Evolutionary conservation across 2,329 filamentous ascomycete species (phyloP), one percentile per base, ranked within the genome.

Genomic region (Gaeumannomyces tritici): DNA sequence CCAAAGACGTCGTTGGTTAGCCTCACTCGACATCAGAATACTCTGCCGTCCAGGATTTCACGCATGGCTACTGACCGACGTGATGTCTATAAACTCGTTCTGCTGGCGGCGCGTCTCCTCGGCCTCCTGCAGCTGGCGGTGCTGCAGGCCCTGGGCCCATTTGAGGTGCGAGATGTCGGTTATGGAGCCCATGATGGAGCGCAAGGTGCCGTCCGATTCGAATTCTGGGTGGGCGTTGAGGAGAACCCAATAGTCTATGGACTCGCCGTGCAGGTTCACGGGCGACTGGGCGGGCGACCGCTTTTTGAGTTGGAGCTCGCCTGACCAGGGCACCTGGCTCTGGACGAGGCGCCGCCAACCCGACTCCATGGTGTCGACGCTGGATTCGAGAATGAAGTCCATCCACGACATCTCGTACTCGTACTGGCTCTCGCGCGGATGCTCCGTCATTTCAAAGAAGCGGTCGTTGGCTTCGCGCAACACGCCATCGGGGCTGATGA

Each of bases 31-130:
- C 2, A 8, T 35, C 12, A n/a, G n/a, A n/a, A n/a, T 15, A 15
- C 12, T 35, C 33, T 18, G 9, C 33, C 13, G 13, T 35, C 33
- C 1, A 18, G 33, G 4, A 35, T 4, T 9, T 9, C 12, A 4
- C 7, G 4, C 29, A 11, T 33, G 31, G 7, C 1, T 1, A 35
- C 33, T 35, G 33, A 35, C 33, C 33, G 73, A 76, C 0, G 78
- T 80, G 54, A 80, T 80, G 68, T 82, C 79, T 63, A 81, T 80
- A 65, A 81, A 82, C 61, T 82, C 81, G 61, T 83, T 82, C 64
- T 85, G 83, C 65, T 83, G 81, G 26, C 82, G 63, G 18, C 73
- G 64, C 3, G 69, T 73, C 65, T 75, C 74, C 13, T 75, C 73
- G 0, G 74, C 73, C 55, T 76, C 73, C 28, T 72, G 70, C 0